A percentile compares a stretch with the other conserved stretches of the same genome.
These are phyloP conservation scores for Penicilliopsis zonata DNA, from an alignment of 495 filamentous ascomycete species.

Conservation along the genomic window DNA sequence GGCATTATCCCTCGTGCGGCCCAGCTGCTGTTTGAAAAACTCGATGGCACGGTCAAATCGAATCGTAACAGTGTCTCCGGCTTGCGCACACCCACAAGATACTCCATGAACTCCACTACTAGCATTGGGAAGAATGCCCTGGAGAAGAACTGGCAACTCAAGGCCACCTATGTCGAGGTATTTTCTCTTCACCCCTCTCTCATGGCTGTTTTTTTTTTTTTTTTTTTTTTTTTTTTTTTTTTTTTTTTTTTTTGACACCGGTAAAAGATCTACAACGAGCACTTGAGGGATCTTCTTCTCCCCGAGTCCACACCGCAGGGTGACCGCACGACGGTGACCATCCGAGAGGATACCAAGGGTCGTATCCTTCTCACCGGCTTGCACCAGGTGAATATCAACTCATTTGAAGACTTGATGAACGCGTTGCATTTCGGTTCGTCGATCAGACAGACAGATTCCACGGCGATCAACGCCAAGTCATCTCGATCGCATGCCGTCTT, in stretches of 20 bases:
- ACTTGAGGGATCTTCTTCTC: constrained; percentile 79
- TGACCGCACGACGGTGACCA: constrained; percentile 67
- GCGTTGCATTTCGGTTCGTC: constrained; percentile 85
- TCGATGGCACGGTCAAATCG: constrained; percentile 44
- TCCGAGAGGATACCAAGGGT: constrained; percentile 90
- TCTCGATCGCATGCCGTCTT: constrained; percentile 99
- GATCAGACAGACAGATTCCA: constrained; percentile 97
- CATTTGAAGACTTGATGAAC: constrained; percentile 78
- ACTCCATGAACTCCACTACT: constrained; percentile 52
- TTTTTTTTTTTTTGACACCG: too few relatives aligned
- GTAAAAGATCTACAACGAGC: constrained; percentile 89
- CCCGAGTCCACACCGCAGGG: constrained; percentile 54
- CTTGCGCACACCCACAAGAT: constrained; percentile 68
- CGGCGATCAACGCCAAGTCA: constrained; percentile 94
- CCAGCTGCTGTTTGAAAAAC: constrained; percentile 72
- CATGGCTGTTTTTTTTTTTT: not conserved
- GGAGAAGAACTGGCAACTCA: constrained; percentile 86
- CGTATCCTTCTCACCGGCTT: constrained; percentile 89
- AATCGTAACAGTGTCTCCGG: constrained; percentile 59
- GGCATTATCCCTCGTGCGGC: constrained; percentile 92
- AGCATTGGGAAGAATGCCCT: constrained; percentile 34
- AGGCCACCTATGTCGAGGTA: constrained; percentile 92
- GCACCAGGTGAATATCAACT: constrained; percentile 81
- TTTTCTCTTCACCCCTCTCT: not conserved
- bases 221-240: constrained; percentile 3